These are phyloP conservation scores for Seiridium cupressi DNA, from an alignment of 2,329 filamentous ascomycete genomes.

Conservation along the genomic window DNA sequence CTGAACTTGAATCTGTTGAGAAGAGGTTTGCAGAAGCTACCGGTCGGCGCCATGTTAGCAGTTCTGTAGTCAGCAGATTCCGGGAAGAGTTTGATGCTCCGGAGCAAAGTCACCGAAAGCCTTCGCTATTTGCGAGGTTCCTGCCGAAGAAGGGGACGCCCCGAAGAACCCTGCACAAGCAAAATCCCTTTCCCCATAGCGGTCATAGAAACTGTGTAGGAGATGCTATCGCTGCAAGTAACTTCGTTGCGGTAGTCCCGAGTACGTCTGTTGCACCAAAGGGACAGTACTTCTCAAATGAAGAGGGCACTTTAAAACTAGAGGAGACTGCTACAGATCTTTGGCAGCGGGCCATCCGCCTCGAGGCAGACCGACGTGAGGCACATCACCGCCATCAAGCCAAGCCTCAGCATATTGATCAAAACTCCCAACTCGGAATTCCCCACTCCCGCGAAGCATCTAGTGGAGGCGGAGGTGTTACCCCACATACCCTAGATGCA, in stretches of 20 bases:
- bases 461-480: not conserved
- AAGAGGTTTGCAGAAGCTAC: conserved; percentile 37
- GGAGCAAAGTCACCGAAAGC: conserved; percentile 10
- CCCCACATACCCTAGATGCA: not conserved
- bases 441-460: not conserved
- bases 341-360: conserved; percentile 12
- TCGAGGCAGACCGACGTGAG: conserved; percentile 10
- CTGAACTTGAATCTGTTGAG: conserved; percentile 36
- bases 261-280: not conserved
- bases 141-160: conserved; percentile 30
- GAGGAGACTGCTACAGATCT: conserved; percentile 9
- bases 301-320: conserved; percentile 5
- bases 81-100: conserved; percentile 35
- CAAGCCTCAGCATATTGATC: not conserved
- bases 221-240: conserved; percentile 2
- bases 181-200: conserved; percentile 8
- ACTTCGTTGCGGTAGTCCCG: not conserved
- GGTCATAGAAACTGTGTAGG: conserved; percentile 5
- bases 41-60: conserved; percentile 24
- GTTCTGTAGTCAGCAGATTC: conserved; percentile 36
- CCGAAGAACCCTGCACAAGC: conserved; percentile 13
- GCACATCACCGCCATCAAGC: not conserved
- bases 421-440: not conserved
- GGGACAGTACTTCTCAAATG: not conserved
- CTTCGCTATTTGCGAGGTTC: conserved; percentile 34